Evolutionary conservation across 176 grass and related monocot genomes (phyloP).

Genomic region (Aegilops sharonensis): DNA sequence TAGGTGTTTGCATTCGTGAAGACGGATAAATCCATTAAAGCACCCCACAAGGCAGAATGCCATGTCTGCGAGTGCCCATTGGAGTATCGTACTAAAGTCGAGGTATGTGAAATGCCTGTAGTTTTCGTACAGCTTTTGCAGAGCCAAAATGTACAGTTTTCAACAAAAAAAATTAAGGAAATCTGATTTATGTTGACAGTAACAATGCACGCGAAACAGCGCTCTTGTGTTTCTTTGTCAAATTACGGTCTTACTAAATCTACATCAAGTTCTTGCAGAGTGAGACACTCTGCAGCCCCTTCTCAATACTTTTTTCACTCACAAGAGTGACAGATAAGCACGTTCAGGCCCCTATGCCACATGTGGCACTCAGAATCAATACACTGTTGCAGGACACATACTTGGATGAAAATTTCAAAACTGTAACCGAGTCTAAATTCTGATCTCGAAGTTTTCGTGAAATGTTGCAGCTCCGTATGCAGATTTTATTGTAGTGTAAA

Average conservation of each 20-base stretch:
- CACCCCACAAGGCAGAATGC: constrained; percentile 74
- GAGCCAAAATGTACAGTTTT: background rate
- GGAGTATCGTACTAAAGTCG: constrained; percentile 87
- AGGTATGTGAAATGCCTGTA: constrained; percentile 42
- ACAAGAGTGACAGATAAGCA: background rate
- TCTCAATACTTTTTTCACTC: background rate
- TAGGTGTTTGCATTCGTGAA: constrained; percentile 97
- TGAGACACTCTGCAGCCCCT: background rate
- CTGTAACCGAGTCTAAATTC: background rate
- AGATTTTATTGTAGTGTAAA: background rate
- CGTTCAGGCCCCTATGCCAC: background rate
- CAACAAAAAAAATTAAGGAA: background rate
- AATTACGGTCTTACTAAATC: background rate
- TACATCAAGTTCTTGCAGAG: background rate
- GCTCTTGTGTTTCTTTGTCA: background rate
- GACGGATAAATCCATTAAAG: constrained; percentile 53
- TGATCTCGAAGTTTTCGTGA: background rate
- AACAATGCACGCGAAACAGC: background rate
- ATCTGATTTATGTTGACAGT: background rate
- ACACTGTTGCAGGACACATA: background rate
- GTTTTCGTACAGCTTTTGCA: constrained; percentile 1
- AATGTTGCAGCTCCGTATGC: no score
- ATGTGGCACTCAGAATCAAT: background rate
- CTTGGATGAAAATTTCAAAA: background rate
- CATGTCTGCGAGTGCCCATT: constrained; percentile 86